phyloP scores from a whole-genome alignment of 305 asterid species.

The Fraxinus albicans region DNA sequence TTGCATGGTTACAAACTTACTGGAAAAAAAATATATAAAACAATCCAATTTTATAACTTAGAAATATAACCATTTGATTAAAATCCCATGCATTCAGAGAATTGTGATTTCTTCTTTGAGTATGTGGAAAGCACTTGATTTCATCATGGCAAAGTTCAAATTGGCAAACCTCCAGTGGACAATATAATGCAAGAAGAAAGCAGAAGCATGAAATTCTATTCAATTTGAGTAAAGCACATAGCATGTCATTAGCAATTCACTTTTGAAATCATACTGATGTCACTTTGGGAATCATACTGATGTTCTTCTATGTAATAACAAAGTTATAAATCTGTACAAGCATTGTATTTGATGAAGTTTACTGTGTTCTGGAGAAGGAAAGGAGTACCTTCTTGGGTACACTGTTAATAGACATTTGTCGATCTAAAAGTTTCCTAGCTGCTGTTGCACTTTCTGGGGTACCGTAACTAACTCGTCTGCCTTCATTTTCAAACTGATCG shows the following conservation, averaged over 20 bases:
- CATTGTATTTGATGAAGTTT: not conserved
- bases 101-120: not conserved
- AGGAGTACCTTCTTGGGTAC: conserved; percentile 80
- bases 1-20: not conserved
- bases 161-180: not conserved
- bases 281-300: conserved; percentile 14
- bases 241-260: conserved; percentile 8
- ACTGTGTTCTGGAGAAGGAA: not conserved
- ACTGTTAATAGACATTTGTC: conserved; percentile 91
- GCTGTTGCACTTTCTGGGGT: conserved; percentile 98
- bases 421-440: conserved; percentile 88
- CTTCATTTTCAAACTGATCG: conserved; percentile 96
- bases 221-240: not conserved
- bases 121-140: conserved; percentile 1
- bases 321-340: not conserved
- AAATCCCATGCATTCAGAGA: conserved; percentile 10
- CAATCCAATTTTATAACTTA: conserved; percentile 1
- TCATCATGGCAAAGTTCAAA: not conserved
- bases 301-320: conserved; percentile 10
- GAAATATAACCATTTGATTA: conserved; percentile 12
- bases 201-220: conserved; percentile 14
- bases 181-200: conserved; percentile 13
- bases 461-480: conserved; percentile 93
- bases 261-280: not conserved
- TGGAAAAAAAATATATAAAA: not conserved